Conservation (phyloP, 148 eudicot species). For the Spergularia marina region DNA sequence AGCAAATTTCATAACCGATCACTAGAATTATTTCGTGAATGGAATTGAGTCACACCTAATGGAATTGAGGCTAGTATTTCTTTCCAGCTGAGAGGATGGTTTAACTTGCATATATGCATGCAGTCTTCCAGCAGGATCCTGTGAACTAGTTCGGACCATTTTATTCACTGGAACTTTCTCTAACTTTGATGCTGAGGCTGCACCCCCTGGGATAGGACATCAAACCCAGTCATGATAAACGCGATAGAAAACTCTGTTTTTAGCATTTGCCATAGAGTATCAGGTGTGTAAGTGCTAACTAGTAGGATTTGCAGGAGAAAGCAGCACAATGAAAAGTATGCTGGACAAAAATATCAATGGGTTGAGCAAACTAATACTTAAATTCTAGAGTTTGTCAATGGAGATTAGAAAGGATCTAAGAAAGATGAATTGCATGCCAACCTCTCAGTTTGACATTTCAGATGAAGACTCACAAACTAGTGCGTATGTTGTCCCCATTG, state of each 20-base stretch:
- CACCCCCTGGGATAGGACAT: conserved; percentile 15
- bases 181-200: conserved; percentile 40
- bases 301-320: not conserved
- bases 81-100: conserved; percentile 54
- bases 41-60: conserved; percentile 49
- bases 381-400: not conserved
- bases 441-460: not conserved
- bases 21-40: not conserved
- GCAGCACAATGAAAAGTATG: not conserved
- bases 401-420: not conserved
- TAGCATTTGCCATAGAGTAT: not conserved
- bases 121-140: conserved; percentile 93
- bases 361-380: not conserved
- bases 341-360: not conserved
- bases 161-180: conserved; percentile 67
- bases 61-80: conserved; percentile 49
- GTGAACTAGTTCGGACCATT: conserved; percentile 85
- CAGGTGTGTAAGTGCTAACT: not conserved
- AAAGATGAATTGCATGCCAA: not conserved
- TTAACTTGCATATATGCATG: conserved; percentile 88
- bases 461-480: not conserved
- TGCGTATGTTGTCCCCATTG: not conserved
- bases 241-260: not conserved
- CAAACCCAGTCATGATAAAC: not conserved
- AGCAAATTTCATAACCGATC: not conserved